These are phyloP conservation scores for Candida easanensis DNA, from an alignment of 805 yeast genomes.

Conservation along the genomic window DNA sequence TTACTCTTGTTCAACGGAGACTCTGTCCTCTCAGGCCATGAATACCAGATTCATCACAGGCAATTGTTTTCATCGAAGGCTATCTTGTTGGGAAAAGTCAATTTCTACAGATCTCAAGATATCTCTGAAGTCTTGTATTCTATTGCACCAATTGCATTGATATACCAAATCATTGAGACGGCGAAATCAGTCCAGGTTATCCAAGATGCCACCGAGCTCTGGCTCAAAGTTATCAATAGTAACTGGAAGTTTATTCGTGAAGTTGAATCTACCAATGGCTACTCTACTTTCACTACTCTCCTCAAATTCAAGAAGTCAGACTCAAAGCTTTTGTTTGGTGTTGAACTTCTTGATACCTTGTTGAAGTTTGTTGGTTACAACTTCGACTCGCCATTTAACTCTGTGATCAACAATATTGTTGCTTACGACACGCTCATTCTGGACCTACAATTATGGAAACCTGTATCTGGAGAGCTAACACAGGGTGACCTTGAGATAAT, in stretches of 20 bases:
- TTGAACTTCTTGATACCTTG: slow-evolving; percentile 48
- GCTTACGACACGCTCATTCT: slow-evolving; percentile 59
- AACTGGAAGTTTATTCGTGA: slow-evolving; percentile 54
- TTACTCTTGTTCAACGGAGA: slow-evolving; percentile 22
- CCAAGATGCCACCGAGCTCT: slow-evolving; percentile 34
- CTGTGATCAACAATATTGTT: slow-evolving; percentile 51
- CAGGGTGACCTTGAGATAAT: slow-evolving; percentile 40
- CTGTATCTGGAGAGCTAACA: slow-evolving; percentile 15
- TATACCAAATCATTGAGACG: slow-evolving; percentile 45
- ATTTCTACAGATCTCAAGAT: slow-evolving; percentile 6
- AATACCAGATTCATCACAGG: background rate
- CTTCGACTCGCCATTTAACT: slow-evolving; percentile 46
- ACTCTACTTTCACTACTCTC: slow-evolving; percentile 53
- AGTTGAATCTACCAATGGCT: slow-evolving; percentile 60
- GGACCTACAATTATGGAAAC: slow-evolving; percentile 62
- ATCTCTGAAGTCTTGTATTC: slow-evolving; percentile 25
- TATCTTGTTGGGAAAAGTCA: slow-evolving; percentile 13
- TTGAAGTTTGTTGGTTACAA: slow-evolving; percentile 57
- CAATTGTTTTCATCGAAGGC: slow-evolving; percentile 3
- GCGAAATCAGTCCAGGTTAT: slow-evolving; percentile 35
- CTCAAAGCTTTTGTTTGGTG: slow-evolving; percentile 27
- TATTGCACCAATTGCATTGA: slow-evolving; percentile 50
- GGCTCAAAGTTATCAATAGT: slow-evolving; percentile 42
- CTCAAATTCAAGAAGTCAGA: slow-evolving; percentile 41
- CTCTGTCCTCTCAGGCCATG: background rate